Evolutionary conservation across 2,329 filamentous ascomycete species (phyloP).

Genomic region (Metarhizium brunneum): DNA sequence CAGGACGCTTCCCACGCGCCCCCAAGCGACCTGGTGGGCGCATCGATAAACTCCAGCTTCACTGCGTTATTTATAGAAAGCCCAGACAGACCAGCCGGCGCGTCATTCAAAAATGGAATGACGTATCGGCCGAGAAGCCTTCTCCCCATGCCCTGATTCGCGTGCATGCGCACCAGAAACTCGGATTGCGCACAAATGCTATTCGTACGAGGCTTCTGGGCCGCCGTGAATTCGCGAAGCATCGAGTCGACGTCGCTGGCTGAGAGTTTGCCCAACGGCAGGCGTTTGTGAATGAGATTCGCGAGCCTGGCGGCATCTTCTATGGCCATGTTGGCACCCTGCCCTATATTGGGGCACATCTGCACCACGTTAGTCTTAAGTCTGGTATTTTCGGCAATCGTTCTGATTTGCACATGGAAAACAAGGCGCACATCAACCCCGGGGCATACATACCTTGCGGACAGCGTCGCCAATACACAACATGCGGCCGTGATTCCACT

Average conservation of each 20-base stretch:
- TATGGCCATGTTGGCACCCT: slow-evolving; percentile 13
- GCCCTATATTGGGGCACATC: slow-evolving; percentile 12
- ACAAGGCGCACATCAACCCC: no score
- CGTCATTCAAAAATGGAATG: slow-evolving; percentile 7
- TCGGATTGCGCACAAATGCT: slow-evolving; percentile 7
- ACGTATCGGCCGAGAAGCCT: slow-evolving; percentile 6
- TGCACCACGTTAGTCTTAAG: background rate
- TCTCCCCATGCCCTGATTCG: slow-evolving; percentile 4
- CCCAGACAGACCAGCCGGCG: slow-evolving; percentile 7
- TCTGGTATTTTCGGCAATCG: no score
- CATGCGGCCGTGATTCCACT: slow-evolving; percentile 21
- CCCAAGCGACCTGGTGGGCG: background rate
- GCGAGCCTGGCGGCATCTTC: slow-evolving; percentile 10
- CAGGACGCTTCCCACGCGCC: slow-evolving; percentile 3
- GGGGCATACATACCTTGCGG: slow-evolving; percentile 18
- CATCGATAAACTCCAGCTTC: background rate
- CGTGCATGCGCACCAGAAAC: slow-evolving; percentile 10
- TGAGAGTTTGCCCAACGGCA: background rate
- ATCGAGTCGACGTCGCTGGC: background rate
- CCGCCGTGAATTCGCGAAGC: background rate
- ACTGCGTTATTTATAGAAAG: slow-evolving; percentile 1
- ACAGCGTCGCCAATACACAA: slow-evolving; percentile 24
- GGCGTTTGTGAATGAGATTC: slow-evolving; percentile 5
- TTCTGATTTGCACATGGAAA: no score
- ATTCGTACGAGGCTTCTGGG: slow-evolving; percentile 1